Evolutionary conservation across 176 grass and related monocot genomes (phyloP).

Genomic region (Neostapfia colusana): DNA sequence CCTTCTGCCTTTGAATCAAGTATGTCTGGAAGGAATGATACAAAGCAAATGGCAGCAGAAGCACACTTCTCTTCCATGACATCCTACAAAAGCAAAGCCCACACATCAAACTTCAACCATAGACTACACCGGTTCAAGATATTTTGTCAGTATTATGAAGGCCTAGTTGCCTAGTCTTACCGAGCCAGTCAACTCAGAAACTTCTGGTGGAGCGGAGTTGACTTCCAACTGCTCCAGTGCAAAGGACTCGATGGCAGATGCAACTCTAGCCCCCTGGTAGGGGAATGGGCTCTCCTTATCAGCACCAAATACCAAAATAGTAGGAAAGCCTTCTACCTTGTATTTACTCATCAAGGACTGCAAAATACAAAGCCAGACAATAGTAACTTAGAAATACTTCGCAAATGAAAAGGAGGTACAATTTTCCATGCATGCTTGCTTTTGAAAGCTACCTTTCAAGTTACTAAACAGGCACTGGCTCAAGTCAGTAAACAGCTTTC

Average conservation of each 20-base stretch:
- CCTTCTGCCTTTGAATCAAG: constrained; percentile 97
- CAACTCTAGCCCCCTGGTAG: constrained; percentile 76
- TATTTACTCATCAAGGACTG: constrained; percentile 99
- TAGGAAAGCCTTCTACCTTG: constrained; percentile 93
- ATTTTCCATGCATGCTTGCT: constrained; percentile 1
- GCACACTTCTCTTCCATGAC: constrained; percentile 92
- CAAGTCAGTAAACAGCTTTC: too few species aligned
- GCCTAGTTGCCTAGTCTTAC: constrained; percentile 44
- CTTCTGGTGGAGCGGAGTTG: constrained; percentile 79
- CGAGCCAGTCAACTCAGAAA: constrained; percentile 69
- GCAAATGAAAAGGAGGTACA: background rate
- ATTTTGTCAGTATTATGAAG: constrained; percentile 23
- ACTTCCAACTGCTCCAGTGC: constrained; percentile 86
- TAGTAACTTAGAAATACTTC: background rate
- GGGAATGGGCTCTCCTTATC: constrained; percentile 79
- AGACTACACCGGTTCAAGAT: background rate
- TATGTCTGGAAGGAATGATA: constrained; percentile 97
- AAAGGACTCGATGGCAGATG: constrained; percentile 81
- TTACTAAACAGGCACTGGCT: background rate
- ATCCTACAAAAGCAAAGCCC: constrained; percentile 54
- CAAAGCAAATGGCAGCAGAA: constrained; percentile 97
- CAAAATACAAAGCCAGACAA: constrained; percentile 34
- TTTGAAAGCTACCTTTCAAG: constrained; percentile 2
- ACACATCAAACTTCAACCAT: constrained; percentile 26
- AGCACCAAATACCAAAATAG: constrained; percentile 96